Conservation (phyloP, 2,329 filamentous ascomycete genomes). For the Beauveria medogensis region DNA sequence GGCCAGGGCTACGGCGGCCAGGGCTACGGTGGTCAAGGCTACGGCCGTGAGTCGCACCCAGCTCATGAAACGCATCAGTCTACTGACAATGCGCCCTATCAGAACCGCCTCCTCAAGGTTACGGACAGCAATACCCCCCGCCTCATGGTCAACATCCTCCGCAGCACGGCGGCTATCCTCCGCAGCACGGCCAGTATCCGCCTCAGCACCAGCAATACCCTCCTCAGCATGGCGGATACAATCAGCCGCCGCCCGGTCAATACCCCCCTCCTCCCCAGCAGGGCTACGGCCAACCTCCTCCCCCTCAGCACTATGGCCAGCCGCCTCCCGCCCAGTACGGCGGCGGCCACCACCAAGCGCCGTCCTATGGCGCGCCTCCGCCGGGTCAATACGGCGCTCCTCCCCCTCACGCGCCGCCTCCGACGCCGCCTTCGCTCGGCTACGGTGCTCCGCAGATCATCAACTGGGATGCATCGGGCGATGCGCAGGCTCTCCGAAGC, state of each 20-base stretch:
- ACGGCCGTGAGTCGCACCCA: conserved; percentile 26
- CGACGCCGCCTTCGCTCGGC: conserved; percentile 61
- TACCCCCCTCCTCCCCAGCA: conserved; percentile 20
- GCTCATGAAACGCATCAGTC: neutral
- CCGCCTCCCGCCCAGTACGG: conserved; percentile 21
- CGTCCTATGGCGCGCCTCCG: conserved; percentile 18
- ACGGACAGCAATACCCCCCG: conserved; percentile 29
- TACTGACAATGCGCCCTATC: neutral
- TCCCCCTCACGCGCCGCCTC: conserved; percentile 33
- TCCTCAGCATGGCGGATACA: conserved; percentile 22
- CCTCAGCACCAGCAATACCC: conserved; percentile 28
- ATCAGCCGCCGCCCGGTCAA: conserved; percentile 20
- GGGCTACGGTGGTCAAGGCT: conserved; percentile 20
- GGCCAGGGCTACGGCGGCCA: conserved; percentile 18
- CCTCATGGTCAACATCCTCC: conserved; percentile 28
- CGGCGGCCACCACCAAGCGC: conserved; percentile 14
- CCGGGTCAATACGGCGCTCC: conserved; percentile 33
- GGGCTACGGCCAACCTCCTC: conserved; percentile 19
- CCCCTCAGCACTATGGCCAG: conserved; percentile 21
- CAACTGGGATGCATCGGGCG: conserved; percentile 56
- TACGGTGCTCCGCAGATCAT: conserved; percentile 67
- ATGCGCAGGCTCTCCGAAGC: conserved; percentile 64
- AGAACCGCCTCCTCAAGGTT: conserved; percentile 31
- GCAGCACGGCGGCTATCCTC: conserved; percentile 23
- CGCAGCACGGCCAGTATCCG: conserved; percentile 20